Conservation (phyloP, 106 monocot genomes). For the Xerophyta viscosa region DNA sequence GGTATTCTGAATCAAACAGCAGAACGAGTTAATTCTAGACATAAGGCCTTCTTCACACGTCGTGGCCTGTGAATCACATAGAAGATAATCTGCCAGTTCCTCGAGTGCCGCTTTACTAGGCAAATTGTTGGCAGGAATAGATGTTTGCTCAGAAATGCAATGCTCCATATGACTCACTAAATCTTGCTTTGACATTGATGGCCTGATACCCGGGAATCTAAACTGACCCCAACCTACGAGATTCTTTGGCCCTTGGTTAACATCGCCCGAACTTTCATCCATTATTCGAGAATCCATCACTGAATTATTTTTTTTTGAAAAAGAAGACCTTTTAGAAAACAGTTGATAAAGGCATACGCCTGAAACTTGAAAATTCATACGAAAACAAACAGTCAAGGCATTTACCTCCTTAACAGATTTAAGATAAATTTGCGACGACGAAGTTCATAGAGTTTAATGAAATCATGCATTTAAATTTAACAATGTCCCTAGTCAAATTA, state of each 20-base stretch:
- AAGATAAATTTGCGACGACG: no score
- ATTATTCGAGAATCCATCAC: slow-evolving; percentile 19
- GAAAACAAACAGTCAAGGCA: no score
- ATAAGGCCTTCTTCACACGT: slow-evolving; percentile 60
- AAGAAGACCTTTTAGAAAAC: no score
- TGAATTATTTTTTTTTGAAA: no score
- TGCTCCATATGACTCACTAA: slow-evolving; percentile 68
- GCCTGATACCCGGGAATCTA: slow-evolving; percentile 45
- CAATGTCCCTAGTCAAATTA: no score
- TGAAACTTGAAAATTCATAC: no score
- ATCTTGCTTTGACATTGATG: slow-evolving; percentile 88
- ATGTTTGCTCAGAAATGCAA: slow-evolving; percentile 63
- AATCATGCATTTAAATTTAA: no score
- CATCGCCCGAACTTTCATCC: slow-evolving; percentile 10
- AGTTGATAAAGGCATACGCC: no score
- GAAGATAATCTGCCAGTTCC: slow-evolving; percentile 52
- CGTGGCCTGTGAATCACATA: slow-evolving; percentile 51
- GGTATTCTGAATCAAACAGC: slow-evolving; percentile 69
- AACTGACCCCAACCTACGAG: slow-evolving; percentile 36
- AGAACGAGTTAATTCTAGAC: slow-evolving; percentile 74
- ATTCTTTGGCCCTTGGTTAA: slow-evolving; percentile 15
- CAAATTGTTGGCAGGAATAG: slow-evolving; percentile 9
- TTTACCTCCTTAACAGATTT: no score
- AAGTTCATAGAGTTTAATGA: no score
- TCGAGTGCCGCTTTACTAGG: slow-evolving; percentile 46